phyloP scores from a whole-genome alignment of 176 grass and related monocot genomes.

The Aechmea fasciata region DNA sequence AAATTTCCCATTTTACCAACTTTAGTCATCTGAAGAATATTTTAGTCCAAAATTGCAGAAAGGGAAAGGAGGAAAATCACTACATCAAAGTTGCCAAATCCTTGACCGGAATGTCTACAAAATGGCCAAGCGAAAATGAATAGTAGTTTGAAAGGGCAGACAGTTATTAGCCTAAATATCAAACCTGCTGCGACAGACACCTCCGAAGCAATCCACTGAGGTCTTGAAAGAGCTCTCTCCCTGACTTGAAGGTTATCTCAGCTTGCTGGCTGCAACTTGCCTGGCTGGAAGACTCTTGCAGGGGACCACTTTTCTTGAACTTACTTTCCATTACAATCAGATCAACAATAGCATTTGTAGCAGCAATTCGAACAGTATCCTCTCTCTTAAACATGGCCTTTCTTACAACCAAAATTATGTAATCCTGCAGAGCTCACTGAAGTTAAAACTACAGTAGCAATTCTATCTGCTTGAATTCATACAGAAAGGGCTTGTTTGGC shows the following conservation, averaged over 20 bases:
- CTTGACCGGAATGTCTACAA: too few relatives aligned
- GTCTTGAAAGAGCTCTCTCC: slow-evolving; percentile 61
- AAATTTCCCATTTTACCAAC: not conserved
- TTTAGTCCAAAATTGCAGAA: too few relatives aligned
- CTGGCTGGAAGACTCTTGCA: slow-evolving; percentile 71
- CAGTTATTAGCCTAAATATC: too few relatives aligned
- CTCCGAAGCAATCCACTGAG: slow-evolving; percentile 70
- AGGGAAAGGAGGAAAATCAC: too few relatives aligned
- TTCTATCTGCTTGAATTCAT: not conserved
- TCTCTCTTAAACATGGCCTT: slow-evolving; percentile 93
- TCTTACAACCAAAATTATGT: slow-evolving; percentile 76
- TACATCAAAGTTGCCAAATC: too few relatives aligned
- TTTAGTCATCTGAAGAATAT: too few relatives aligned
- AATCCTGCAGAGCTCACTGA: slow-evolving; percentile 52
- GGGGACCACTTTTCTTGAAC: slow-evolving; percentile 37
- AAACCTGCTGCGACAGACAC: slow-evolving; percentile 74
- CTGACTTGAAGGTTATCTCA: slow-evolving; percentile 37
- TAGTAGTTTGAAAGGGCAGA: too few relatives aligned
- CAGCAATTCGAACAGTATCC: slow-evolving; percentile 50
- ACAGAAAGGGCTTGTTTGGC: not conserved
- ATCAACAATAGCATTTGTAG: slow-evolving; percentile 63
- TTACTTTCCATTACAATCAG: slow-evolving; percentile 50
- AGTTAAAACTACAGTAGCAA: slow-evolving; percentile 14
- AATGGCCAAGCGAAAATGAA: too few relatives aligned
- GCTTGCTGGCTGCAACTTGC: slow-evolving; percentile 74